Base-by-base conservation (phyloP, 2,329 filamentous ascomycete genomes). In the Xylariaceae sp. region DNA sequence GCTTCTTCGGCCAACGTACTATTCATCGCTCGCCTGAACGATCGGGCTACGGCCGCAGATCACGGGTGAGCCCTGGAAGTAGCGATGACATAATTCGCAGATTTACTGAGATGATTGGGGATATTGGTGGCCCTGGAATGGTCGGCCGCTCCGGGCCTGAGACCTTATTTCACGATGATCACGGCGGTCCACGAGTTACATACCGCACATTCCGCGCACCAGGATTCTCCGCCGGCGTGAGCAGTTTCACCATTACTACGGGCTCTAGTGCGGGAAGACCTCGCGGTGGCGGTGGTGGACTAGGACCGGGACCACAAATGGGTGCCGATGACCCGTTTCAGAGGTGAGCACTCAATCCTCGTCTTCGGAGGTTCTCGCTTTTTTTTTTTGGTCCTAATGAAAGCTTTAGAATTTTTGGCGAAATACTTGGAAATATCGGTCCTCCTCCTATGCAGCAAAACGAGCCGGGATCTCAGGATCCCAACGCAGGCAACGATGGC, bases 231-330 rank as follows among this genome's bases (percentile, higher is more conserved):
- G 71, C 70, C n/a, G 74, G 76, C 6, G 72, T 74, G 11, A 75
- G 78, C 3, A 80, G 74, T 26, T 74, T 82, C 50, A 82, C 79
- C 10, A 77, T 81, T 47, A 74, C 76, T 27, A 74, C 75, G 18
- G 73, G 70, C 13, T 69, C 75, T 21, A 50, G 70, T 6, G 57
- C 67, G n/a, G 42, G 48, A 33, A 60, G 57, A 37, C 53, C 57
- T 16, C 61, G 55, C 9, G 57, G 32, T 48, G 11, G 53, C 8
- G 33, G 43, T 27, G 9, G 27, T 20, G 8, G 39, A 15, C 32
- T 35, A 46, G 50, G 50, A 50, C 41, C 29, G 48, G 24, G 60
- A 40, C 30, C 54, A 65, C 56, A 23, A 55, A 37, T 58, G 24
- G 59, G 52, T 10, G 56, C 41, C 30, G 67, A 62, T 23, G 75